These are phyloP conservation scores for Mollisiaceae sp. DNA, from an alignment of 2,329 filamentous ascomycete species.

Conservation along the genomic window DNA sequence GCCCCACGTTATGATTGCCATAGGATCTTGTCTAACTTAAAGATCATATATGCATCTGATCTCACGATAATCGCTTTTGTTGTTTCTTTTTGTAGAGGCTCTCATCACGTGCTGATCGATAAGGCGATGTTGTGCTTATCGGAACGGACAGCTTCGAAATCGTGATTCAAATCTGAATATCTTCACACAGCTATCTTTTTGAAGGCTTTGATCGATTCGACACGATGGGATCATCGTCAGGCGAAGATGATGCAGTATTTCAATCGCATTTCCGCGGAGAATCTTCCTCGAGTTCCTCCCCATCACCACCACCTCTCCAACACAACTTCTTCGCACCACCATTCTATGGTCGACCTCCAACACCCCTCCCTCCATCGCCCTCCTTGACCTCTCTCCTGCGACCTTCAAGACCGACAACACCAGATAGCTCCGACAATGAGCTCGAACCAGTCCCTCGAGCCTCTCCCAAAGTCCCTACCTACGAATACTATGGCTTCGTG, in stretches of 20 bases:
- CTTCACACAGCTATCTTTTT: too few species aligned
- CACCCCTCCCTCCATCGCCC: conserved; percentile 88
- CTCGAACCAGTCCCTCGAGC: conserved; percentile 78
- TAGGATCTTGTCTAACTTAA: too few species aligned
- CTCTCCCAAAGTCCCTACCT: conserved; percentile 93
- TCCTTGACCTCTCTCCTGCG: conserved; percentile 90
- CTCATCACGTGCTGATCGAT: too few species aligned
- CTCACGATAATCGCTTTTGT: too few species aligned
- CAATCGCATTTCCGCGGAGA: conserved; percentile 37
- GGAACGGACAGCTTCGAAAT: too few species aligned
- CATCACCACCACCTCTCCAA: conserved; percentile 45
- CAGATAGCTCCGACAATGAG: conserved; percentile 89
- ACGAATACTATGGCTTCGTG: conserved; percentile 99
- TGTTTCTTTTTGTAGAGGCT: too few species aligned
- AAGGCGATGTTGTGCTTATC: too few species aligned
- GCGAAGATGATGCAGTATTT: conserved; percentile 38
- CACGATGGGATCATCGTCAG: conserved; percentile 29
- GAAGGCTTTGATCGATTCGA: background rate
- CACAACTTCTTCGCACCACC: conserved; percentile 71
- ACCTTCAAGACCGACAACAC: conserved; percentile 89
- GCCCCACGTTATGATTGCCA: too few species aligned
- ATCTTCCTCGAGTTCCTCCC: conserved; percentile 38
- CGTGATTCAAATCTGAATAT: too few species aligned
- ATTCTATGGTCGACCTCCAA: conserved; percentile 97
- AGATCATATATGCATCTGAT: too few species aligned